phyloP scores from a whole-genome alignment of 177 flowering plant species.

The Vitis hybrid region DNA sequence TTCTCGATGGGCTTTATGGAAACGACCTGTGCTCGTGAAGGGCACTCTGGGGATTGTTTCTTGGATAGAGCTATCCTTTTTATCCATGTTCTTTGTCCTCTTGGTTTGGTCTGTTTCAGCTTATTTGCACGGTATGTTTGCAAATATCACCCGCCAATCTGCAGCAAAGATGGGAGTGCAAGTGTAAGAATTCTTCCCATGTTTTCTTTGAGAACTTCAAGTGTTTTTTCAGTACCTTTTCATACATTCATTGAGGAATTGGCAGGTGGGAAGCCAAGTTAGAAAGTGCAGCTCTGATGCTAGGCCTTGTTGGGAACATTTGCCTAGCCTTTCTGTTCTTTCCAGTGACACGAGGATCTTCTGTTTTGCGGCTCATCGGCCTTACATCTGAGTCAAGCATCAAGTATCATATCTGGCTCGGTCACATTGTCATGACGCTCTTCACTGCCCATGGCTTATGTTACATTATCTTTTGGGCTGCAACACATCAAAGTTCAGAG shows the following conservation, averaged over 20 bases:
- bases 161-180: constrained; percentile 13
- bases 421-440: constrained; percentile 30
- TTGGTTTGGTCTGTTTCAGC: constrained; percentile 25
- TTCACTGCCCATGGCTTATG: constrained; percentile 33
- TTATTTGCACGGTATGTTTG: constrained; percentile 15
- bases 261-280: constrained; percentile 53
- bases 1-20: constrained; percentile 13
- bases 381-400: constrained; percentile 43
- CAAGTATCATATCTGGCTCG: constrained; percentile 56
- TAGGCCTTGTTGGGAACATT: constrained; percentile 54
- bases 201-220: background rate
- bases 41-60: constrained; percentile 35
- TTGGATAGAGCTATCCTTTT: constrained; percentile 23
- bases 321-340: constrained; percentile 57
- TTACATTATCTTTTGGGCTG: constrained; percentile 39
- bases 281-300: constrained; percentile 34
- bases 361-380: constrained; percentile 38
- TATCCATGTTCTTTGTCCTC: constrained; percentile 29
- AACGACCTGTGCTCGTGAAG: constrained; percentile 26
- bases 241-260: background rate
- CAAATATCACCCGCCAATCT: constrained; percentile 12
- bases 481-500: constrained; percentile 34
- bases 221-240: background rate
- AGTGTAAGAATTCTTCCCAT: constrained; percentile 14
- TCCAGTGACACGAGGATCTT: constrained; percentile 44